Base-by-base conservation (phyloP, 257 asterid species). In the Solanum pennellii region DNA sequence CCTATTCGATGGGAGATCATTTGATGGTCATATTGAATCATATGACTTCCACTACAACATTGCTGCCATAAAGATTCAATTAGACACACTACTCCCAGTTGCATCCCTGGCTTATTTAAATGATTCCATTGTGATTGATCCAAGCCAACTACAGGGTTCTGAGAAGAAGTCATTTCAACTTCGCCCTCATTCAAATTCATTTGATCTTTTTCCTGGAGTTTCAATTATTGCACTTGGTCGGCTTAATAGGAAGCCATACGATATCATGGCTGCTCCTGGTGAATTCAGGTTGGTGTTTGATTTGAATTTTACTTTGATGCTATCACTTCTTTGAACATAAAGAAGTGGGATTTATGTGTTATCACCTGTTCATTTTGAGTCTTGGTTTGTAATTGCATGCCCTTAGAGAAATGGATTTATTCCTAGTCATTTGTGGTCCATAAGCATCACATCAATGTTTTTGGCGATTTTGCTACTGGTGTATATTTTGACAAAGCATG, bases 241-340 rank as follows among this genome's bases (percentile, higher is more conserved):
- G 33, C 72, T 66, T 49, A 8, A 29, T 18, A 20, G 3, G 20
- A 72, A 69, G 31, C 83, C 88, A 21, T 86, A 41, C 47, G 83
- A 69, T 27, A 49, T 86, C 44, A 86, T 47, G 88, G 68, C 82
- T 37, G 88, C 83, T 47, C 71, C 83, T 11, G 83, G 88, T 86
- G 68, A 86, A 86, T 71, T 68, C 59, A 68, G 83, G 87, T 68
- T 6, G 37, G 83, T 84, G 25, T 33, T 41, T 84, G 41, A 20
- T 75, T 75, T 75, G 31, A 21, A 52, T 39, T 73, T 75, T 75
- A 37, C 14, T 75, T 75, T 75, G 6, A 23, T 75, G 16, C 31
- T 21, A 23, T 75, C 56, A 75, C 82, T 12, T 75, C 20, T 52
- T 75, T 39, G 14, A 11, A 75, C n/a, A 37, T 39, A 75, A 39